Percentiles rank a stretch among this genome's conserved stretches.
Evolutionary conservation across 176 grass and related monocot genomes (phyloP).

Genomic region (Oryza punctata): DNA sequence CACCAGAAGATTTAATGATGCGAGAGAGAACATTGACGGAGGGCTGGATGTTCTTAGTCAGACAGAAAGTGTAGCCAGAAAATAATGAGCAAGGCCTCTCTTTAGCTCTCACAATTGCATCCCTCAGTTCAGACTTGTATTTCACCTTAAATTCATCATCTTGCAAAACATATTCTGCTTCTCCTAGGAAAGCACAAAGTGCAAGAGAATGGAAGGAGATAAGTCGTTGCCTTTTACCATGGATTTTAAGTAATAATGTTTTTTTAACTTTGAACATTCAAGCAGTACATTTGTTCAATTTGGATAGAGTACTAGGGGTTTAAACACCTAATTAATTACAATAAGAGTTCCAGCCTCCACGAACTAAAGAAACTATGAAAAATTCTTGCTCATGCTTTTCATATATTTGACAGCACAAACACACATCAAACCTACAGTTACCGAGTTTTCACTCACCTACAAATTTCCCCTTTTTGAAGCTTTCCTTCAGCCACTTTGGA

Average conservation of each 20-base stretch:
- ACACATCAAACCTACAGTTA: background rate
- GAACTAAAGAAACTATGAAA: background rate
- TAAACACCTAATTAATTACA: background rate
- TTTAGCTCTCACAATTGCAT: constrained; percentile 71
- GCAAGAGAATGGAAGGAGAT: constrained; percentile 19
- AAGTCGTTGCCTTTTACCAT: background rate
- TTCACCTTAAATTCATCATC: constrained; percentile 74
- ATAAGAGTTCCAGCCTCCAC: background rate
- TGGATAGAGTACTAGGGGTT: background rate
- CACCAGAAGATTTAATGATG: constrained; percentile 69
- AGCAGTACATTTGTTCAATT: background rate
- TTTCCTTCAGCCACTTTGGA: constrained; percentile 82
- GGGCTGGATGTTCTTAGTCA: constrained; percentile 70
- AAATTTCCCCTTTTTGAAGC: constrained; percentile 73
- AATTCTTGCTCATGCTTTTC: background rate
- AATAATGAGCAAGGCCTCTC: constrained; percentile 60
- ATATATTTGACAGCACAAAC: background rate
- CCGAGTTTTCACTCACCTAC: constrained; percentile 57
- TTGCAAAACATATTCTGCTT: constrained; percentile 70
- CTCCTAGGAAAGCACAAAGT: constrained; percentile 46
- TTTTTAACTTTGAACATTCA: background rate
- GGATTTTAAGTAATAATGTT: background rate
- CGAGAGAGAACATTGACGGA: constrained; percentile 52
- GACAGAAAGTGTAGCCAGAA: constrained; percentile 66
- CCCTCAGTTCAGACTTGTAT: constrained; percentile 67